Conservation (phyloP, 441 rosid species). For the Lepidium campestre region DNA sequence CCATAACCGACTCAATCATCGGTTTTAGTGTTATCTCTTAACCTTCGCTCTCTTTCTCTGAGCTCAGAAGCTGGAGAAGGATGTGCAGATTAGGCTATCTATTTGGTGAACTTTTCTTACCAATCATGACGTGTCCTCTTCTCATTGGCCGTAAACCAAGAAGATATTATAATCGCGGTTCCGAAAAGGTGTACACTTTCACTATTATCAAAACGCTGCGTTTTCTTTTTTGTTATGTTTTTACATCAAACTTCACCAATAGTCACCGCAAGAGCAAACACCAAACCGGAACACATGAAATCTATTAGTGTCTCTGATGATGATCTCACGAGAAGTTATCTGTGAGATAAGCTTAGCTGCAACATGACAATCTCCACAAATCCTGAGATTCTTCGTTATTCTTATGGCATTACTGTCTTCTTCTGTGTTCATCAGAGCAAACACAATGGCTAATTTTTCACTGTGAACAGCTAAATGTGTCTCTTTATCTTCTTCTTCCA, state of each 20-base stretch:
- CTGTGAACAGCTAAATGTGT: constrained; percentile 53
- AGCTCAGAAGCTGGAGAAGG: constrained; percentile 5
- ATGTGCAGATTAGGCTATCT: constrained; percentile 29
- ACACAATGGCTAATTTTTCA: constrained; percentile 52
- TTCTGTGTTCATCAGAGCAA: constrained; percentile 41
- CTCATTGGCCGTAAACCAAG: background rate
- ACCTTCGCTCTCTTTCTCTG: background rate
- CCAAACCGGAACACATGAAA: constrained; percentile 45
- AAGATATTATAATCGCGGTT: constrained; percentile 10
- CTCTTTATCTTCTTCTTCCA: constrained; percentile 57
- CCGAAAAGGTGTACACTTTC: background rate
- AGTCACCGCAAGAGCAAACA: constrained; percentile 54
- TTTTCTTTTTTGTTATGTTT: background rate
- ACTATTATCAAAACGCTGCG: constrained; percentile 18
- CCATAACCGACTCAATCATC: constrained; percentile 64
- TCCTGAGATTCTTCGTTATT: constrained; percentile 52
- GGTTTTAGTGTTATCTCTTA: background rate
- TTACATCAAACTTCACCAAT: constrained; percentile 32
- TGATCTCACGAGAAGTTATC: constrained; percentile 40
- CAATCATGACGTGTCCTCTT: constrained; percentile 8
- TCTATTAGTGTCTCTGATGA: constrained; percentile 46
- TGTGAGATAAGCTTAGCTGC: constrained; percentile 48
- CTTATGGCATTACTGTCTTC: constrained; percentile 32
- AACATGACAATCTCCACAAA: constrained; percentile 53
- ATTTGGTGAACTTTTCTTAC: constrained; percentile 4